These are phyloP conservation scores for Phoma sp. DNA, from an alignment of 2,329 filamentous ascomycete genomes.

Conservation along the genomic window DNA sequence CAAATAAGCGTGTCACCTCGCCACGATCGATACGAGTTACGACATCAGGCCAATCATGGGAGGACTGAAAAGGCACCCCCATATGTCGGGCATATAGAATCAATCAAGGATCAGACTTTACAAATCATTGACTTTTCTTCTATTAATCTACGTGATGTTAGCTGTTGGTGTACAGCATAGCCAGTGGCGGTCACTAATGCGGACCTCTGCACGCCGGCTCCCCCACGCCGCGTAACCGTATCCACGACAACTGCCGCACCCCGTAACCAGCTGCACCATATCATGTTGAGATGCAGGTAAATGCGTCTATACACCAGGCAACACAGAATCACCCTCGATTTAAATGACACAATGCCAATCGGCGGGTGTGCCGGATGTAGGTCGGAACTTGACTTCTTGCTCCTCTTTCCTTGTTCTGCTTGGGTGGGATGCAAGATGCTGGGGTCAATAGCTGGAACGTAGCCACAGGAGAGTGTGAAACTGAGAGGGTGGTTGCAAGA, in stretches of 20 bases:
- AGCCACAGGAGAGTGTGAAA: too few species aligned
- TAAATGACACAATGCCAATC: too few species aligned
- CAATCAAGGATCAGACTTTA: conserved; percentile 34
- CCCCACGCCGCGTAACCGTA: not conserved
- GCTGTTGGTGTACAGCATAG: not conserved
- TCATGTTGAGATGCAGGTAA: not conserved
- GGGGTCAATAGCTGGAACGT: too few species aligned
- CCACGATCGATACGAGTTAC: conserved; percentile 34
- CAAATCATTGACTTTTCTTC: not conserved
- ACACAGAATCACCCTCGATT: too few species aligned
- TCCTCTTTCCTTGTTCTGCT: too few species aligned
- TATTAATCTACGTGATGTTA: too few species aligned
- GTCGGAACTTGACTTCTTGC: too few species aligned
- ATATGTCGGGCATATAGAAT: conserved; percentile 36
- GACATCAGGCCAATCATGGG: conserved; percentile 33
- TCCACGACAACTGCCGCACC: conserved; percentile 5
- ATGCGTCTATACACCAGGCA: too few species aligned
- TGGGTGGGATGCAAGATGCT: too few species aligned
- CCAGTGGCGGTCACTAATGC: conserved; percentile 1
- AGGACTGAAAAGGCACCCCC: conserved; percentile 32
- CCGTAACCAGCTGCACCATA: not conserved
- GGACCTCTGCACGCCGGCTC: conserved; percentile 1
- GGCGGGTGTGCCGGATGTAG: too few species aligned
- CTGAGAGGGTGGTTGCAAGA: too few species aligned
- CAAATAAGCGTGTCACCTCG: conserved; percentile 53